Evolutionary conservation across 305 asterid genomes (phyloP).

Genomic region (Fraxinus sp.): DNA sequence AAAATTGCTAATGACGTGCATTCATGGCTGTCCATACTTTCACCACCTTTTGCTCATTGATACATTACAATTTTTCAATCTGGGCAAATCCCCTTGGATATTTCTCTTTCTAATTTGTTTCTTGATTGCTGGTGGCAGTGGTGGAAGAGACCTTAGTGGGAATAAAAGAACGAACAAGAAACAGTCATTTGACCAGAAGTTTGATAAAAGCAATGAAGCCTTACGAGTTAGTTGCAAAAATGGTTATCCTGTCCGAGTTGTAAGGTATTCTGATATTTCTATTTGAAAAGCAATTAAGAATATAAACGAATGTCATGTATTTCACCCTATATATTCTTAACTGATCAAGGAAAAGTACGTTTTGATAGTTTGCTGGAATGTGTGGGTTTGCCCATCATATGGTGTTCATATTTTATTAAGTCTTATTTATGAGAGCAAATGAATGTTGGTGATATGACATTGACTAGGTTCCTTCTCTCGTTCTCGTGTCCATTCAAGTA

Average conservation of each 20-base stretch:
- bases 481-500: background rate
- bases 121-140: conserved; percentile 51
- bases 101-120: conserved; percentile 13
- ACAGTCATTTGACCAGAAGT: conserved; percentile 76
- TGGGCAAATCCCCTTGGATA: background rate
- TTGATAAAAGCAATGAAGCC: conserved; percentile 61
- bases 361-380: background rate
- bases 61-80: background rate
- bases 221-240: conserved; percentile 72
- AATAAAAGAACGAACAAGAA: conserved; percentile 77
- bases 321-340: background rate
- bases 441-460: background rate
- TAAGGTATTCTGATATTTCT: conserved; percentile 51
- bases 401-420: background rate
- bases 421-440: conserved; percentile 3
- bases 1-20: background rate
- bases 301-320: conserved; percentile 9
- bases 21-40: background rate
- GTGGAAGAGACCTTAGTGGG: conserved; percentile 88
- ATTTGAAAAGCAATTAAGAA: background rate
- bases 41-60: background rate
- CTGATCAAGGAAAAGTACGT: background rate
- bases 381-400: background rate
- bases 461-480: background rate
- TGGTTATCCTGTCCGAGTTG: conserved; percentile 95